These are phyloP conservation scores for Lepraria neglecta DNA, from an alignment of 495 filamentous ascomycete species.

Conservation along the genomic window DNA sequence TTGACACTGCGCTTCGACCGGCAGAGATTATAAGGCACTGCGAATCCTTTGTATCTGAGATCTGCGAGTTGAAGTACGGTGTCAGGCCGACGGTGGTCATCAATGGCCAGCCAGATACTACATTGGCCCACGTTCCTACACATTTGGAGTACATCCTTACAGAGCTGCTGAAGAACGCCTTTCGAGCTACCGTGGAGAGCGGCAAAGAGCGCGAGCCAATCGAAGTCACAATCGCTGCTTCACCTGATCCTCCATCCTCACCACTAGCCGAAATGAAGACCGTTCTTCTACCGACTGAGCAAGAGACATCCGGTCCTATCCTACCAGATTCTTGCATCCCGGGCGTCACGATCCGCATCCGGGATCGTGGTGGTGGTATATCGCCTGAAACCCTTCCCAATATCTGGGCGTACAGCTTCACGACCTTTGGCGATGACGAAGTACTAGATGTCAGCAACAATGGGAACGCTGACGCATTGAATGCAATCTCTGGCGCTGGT, in stretches of 20 bases:
- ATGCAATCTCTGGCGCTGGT: slow-evolving; percentile 61
- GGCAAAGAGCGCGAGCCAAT: slow-evolving; percentile 72
- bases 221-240: slow-evolving; percentile 85
- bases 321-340: slow-evolving; percentile 52
- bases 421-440: slow-evolving; percentile 74
- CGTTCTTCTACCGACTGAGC: not conserved
- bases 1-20: slow-evolving; percentile 84
- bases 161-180: slow-evolving; percentile 93
- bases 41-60: slow-evolving; percentile 85
- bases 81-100: slow-evolving; percentile 76
- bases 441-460: slow-evolving; percentile 37
- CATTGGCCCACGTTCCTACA: slow-evolving; percentile 86
- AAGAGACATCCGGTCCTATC: not conserved
- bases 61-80: slow-evolving; percentile 93
- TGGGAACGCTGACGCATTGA: slow-evolving; percentile 58
- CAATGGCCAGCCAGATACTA: slow-evolving; percentile 71
- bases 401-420: slow-evolving; percentile 95
- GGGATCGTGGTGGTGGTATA: slow-evolving; percentile 92
- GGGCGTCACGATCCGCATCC: slow-evolving; percentile 89
- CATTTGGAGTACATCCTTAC: slow-evolving; percentile 97
- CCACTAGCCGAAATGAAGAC: not conserved
- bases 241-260: slow-evolving; percentile 51
- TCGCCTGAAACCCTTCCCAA: slow-evolving; percentile 70
- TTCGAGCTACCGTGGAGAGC: slow-evolving; percentile 82
- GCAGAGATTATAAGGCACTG: slow-evolving; percentile 72